Evolutionary conservation across 1,284 basidiomycete species (phyloP), one percentile per base, ranked within the genome.

Genomic region (Pseudozyma sp.): DNA sequence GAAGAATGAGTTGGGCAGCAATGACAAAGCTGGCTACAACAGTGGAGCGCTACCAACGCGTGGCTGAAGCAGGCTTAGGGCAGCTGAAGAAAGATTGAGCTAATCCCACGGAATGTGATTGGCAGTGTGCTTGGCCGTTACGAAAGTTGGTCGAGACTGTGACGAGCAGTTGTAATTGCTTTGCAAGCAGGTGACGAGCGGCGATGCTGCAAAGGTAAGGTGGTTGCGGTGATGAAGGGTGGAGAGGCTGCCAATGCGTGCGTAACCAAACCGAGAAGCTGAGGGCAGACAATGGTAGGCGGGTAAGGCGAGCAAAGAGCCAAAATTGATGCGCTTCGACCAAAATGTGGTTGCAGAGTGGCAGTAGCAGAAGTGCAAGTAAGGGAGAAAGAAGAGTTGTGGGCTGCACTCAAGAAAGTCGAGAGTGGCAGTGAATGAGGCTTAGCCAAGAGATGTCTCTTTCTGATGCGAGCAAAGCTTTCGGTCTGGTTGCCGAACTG

Each of bases 401-500:
- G 7, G 16, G 7, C 36, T 12, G 19, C 6, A 31, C 19, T 21
- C 45, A 47, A 25, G 45, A 18, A 18, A 25, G 25, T 31, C 25
- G 39, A 40, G 11, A n/a, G 16, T 3, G 39, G 11, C 12, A 40
- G 16, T 16, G 40, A 35, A 34, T 25, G 38, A 16, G 47, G 45
- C 38, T 47, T 60, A 53, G 50, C 43, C 51, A 60, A 60, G 50
- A 39, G 21, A 53, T 60, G 57, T 52, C 57, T 44, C 40, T 53
- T 10, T 55, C 35, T 55, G 42, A 36, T 35, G 34, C 42, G 42
- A 54, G 34, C 34, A 43, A 16, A 11, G 16, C 13, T 14, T 52
- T 14, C 21, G 16, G 16, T 38, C 31, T 35, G 21, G 49, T 18
- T 51, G 48, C 48, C n/a, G 31, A 13, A 12, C 31, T 36, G 34